Evolutionary conservation across 768 basidiomycete species (phyloP), one percentile per base, ranked within the genome.

Genomic region (Russula compacta): DNA sequence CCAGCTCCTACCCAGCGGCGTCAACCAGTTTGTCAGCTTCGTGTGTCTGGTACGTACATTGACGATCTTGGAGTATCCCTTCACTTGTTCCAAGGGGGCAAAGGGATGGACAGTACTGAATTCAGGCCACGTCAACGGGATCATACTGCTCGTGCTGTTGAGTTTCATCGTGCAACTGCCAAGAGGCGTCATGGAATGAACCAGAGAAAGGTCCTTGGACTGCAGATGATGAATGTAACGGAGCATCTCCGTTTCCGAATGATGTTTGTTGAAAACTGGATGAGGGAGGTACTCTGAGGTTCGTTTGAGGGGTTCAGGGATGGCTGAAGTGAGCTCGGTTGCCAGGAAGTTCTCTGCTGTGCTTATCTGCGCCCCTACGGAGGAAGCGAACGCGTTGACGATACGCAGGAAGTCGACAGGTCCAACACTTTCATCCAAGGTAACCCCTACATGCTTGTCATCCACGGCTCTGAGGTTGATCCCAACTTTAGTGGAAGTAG

Each of bases 161-260:
- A 99, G 81, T 75, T 98, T 97, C 94, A 95, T 97, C 6, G 94
- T 95, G 74, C 94, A 95, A 71, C 92, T 94, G 59, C 94, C 94
- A 3, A 95, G 82, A 12, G 92, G 87, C 67, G 97, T 98, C 92
- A 98, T 98, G 48, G 92, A 84, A 71, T 99, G 97, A 9, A 91
- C 88, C 36, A 99, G 85, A 33, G 92, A 87, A 59, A 98, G 82
- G 71, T 99, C 97, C 76, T 98, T 98, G 40, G 86, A 86, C 62
- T 94, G 90, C 52, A 99, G 82, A 67, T 93, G 88, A 75, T 92
- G 84, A 69, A 98, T 91, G 74, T 98, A 97, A 40, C 97, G 92
- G 38, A 99, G 78, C 89, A 99, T 94, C 75, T 98, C 94, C 0
- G 97, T 99, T 78, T 99, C 97, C 5, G 94, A 95, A 71, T 98